Conservation (phyloP, 2,329 filamentous ascomycete species). For the Sclerotinia trifoliorum region DNA sequence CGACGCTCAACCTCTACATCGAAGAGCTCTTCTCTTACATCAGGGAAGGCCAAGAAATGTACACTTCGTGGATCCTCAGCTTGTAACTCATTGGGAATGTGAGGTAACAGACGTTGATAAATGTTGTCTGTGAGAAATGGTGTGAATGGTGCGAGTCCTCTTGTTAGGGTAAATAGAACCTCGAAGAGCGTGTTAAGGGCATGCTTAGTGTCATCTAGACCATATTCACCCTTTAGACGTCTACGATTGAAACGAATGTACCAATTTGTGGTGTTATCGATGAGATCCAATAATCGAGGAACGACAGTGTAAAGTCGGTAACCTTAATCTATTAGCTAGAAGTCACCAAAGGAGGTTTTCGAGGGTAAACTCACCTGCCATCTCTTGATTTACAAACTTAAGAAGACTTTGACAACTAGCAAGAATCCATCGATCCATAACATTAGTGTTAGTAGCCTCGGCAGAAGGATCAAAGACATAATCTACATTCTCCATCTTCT, state of each 20-base stretch:
- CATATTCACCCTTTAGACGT: conserved; percentile 85
- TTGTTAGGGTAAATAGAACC: conserved; percentile 83
- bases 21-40: conserved; percentile 84
- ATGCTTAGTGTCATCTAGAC: conserved; percentile 80
- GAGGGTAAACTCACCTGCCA: conserved; percentile 61
- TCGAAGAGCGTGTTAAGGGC: conserved; percentile 94
- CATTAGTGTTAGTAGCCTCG: conserved; percentile 76
- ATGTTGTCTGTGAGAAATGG: conserved; percentile 96
- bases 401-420: conserved; percentile 89
- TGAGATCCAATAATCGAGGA: conserved; percentile 75
- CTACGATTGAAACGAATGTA: conserved; percentile 95
- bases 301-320: conserved; percentile 90
- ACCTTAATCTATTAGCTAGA: conserved; percentile 39
- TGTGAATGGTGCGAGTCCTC: conserved; percentile 88
- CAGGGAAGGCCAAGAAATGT: conserved; percentile 88
- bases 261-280: conserved; percentile 98
- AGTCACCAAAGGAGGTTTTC: not conserved
- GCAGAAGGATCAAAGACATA: conserved; percentile 76
- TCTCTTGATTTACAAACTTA: conserved; percentile 89
- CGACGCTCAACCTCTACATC: conserved; percentile 81
- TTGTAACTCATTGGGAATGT: conserved; percentile 71
- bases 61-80: conserved; percentile 79
- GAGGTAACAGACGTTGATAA: conserved; percentile 77
- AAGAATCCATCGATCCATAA: conserved; percentile 95
- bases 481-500: conserved; percentile 77